These are phyloP conservation scores for Sisymbrium altissimum DNA, from an alignment of 345 rosid genomes.

Conservation along the genomic window DNA sequence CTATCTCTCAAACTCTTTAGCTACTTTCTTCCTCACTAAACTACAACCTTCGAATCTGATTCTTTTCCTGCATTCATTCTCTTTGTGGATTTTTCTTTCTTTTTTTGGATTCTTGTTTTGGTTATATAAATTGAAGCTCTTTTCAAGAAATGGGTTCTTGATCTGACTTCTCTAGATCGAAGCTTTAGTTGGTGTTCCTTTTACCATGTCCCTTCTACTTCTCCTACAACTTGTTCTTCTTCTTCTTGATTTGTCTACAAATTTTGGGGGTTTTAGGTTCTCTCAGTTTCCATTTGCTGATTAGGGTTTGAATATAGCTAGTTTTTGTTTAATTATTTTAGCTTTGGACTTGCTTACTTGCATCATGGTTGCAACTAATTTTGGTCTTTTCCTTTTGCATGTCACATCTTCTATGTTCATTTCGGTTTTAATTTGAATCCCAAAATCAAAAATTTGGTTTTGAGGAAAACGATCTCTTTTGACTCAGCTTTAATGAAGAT, in stretches of 20 bases:
- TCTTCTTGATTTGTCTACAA: neutral
- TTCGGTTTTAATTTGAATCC: too few relatives aligned
- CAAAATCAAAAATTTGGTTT: too few relatives aligned
- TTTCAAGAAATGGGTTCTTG: conserved; percentile 11
- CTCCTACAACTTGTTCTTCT: conserved; percentile 4
- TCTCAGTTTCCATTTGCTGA: conserved; percentile 1
- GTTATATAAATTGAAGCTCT: neutral
- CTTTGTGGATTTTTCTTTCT: neutral
- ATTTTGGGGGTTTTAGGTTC: conserved; percentile 14
- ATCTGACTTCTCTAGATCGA: conserved; percentile 2
- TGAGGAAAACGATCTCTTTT: too few relatives aligned
- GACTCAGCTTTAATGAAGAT: neutral
- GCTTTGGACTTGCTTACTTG: too few relatives aligned
- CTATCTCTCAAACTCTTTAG: neutral
- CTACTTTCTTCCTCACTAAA: neutral
- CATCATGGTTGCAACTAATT: conserved; percentile 1
- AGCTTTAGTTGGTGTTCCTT: neutral
- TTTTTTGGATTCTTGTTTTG: conserved; percentile 12
- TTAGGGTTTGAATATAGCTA: neutral
- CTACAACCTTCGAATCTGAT: too few relatives aligned
- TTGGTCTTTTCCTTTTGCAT: conserved; percentile 22
- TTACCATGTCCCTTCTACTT: neutral
- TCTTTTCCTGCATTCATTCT: conserved; percentile 3
- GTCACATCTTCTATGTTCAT: conserved; percentile 21
- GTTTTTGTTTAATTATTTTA: too few relatives aligned